Percentiles rank a stretch among this genome's conserved stretches.
Evolutionary conservation across 768 basidiomycete species (phyloP).

Genomic region (Suillus placidus): DNA sequence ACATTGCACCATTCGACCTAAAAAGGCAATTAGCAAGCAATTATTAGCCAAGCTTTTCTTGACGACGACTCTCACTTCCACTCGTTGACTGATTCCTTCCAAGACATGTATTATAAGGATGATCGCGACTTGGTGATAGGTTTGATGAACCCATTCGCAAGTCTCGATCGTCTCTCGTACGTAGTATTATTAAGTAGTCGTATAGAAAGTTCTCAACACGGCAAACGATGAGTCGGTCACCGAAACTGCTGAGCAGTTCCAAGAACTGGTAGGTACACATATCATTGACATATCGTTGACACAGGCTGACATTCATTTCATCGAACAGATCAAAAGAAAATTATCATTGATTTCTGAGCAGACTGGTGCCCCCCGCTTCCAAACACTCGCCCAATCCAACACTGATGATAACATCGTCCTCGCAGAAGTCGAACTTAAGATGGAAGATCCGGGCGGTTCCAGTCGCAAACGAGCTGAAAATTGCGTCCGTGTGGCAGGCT

Average conservation of each 20-base stretch:
- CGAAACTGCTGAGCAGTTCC: background rate
- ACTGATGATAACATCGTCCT: conserved; percentile 51
- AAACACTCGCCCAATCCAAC: background rate
- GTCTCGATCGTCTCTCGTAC: background rate
- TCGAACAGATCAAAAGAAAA: background rate
- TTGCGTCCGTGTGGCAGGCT: conserved; percentile 49
- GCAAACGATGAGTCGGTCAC: background rate
- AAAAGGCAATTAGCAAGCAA: background rate
- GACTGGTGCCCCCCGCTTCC: conserved; percentile 8
- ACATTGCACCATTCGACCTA: background rate
- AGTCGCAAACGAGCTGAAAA: conserved; percentile 50
- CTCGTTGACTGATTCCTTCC: too few species aligned
- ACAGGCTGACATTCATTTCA: background rate
- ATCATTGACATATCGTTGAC: conserved; percentile 5
- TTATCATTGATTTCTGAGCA: conserved; percentile 7
- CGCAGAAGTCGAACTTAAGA: conserved; percentile 76
- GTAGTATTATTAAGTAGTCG: background rate
- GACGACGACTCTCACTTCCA: too few species aligned
- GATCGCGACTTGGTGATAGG: background rate
- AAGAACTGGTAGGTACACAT: background rate
- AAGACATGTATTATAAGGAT: too few species aligned
- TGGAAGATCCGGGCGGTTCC: conserved; percentile 27
- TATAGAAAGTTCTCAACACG: background rate
- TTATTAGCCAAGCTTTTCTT: too few species aligned
- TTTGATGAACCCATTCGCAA: too few species aligned